Evolutionary conservation across 1,139 yeast genomes (phyloP).

Genomic region (Pichiaceae sp.): DNA sequence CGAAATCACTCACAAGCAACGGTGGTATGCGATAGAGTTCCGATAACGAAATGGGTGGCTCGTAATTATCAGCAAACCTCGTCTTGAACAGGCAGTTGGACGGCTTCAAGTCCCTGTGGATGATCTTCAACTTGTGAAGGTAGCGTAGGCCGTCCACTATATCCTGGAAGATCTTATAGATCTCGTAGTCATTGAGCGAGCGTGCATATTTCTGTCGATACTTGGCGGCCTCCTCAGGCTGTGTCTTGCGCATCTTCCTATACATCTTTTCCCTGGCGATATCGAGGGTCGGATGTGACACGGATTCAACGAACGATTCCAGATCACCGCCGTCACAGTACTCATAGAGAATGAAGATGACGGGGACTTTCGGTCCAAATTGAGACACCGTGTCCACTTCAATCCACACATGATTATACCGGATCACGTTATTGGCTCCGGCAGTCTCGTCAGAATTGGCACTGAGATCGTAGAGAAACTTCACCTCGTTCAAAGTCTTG

Average conservation of each 20-base stretch:
- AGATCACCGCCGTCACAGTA: constrained; percentile 84
- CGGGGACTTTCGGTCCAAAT: constrained; percentile 60
- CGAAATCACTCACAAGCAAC: constrained; percentile 78
- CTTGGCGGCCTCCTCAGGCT: constrained; percentile 21
- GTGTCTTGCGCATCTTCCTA: constrained; percentile 23
- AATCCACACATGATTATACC: constrained; percentile 88
- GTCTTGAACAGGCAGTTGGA: constrained; percentile 67
- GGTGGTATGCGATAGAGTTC: constrained; percentile 41
- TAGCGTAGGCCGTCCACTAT: constrained; percentile 62
- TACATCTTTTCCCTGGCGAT: constrained; percentile 25
- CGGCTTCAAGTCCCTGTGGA: constrained; percentile 84
- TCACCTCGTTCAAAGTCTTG: constrained; percentile 70
- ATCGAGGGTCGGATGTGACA: constrained; percentile 25
- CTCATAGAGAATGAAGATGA: constrained; percentile 77
- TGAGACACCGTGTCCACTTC: constrained; percentile 60
- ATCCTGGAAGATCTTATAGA: constrained; percentile 61
- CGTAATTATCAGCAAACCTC: constrained; percentile 19
- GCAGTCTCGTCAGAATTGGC: constrained; percentile 10
- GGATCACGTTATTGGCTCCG: constrained; percentile 47
- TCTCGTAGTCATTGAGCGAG: constrained; percentile 36
- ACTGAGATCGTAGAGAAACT: constrained; percentile 44
- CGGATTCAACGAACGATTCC: constrained; percentile 51
- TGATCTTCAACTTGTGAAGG: constrained; percentile 63
- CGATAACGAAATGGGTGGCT: constrained; percentile 21
- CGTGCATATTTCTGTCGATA: constrained; percentile 13